Percentiles rank a stretch among this genome's conserved stretches.
phyloP scores from a whole-genome alignment of 2,329 filamentous ascomycete species.

The Neocatenulostroma microsporum region DNA sequence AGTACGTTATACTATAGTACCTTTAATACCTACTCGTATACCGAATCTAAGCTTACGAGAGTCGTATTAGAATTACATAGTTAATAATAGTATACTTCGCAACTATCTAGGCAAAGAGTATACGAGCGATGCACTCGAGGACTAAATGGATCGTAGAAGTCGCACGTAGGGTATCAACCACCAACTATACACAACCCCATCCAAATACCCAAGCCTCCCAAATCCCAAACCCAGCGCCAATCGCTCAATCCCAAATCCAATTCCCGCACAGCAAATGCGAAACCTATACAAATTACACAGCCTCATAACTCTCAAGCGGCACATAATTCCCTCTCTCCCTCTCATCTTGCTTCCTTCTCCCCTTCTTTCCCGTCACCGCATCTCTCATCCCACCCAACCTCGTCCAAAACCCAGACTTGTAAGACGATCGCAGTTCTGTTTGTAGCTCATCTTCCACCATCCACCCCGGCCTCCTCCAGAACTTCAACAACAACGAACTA shows the following conservation, averaged over 20 bases:
- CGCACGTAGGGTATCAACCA: neutral
- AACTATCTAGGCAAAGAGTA: too few species aligned
- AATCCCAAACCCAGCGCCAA: too few species aligned
- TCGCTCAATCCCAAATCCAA: too few species aligned
- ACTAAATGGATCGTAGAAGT: neutral
- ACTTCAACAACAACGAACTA: slow-evolving; percentile 73
- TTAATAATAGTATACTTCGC: too few species aligned
- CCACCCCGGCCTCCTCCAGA: slow-evolving; percentile 79
- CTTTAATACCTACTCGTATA: too few species aligned
- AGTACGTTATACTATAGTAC: too few species aligned
- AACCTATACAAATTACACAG: too few species aligned
- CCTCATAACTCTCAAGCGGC: slow-evolving; percentile 34
- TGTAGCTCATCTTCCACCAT: slow-evolving; percentile 44
- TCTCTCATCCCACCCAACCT: slow-evolving; percentile 4
- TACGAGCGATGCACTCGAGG: too few species aligned
- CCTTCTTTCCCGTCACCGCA: slow-evolving; percentile 19
- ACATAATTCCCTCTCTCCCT: slow-evolving; percentile 38
- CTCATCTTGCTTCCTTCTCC: slow-evolving; percentile 30
- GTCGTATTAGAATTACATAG: too few species aligned
- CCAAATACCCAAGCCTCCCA: too few species aligned
- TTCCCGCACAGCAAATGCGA: neutral
- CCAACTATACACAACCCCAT: neutral
- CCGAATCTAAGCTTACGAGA: too few species aligned
- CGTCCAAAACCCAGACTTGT: slow-evolving; percentile 6
- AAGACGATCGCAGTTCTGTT: neutral